Evolutionary conservation across 371 early-diverging fungal species (phyloP), one percentile per base, ranked within the genome.

Genomic region (Blakeslea trispora): DNA sequence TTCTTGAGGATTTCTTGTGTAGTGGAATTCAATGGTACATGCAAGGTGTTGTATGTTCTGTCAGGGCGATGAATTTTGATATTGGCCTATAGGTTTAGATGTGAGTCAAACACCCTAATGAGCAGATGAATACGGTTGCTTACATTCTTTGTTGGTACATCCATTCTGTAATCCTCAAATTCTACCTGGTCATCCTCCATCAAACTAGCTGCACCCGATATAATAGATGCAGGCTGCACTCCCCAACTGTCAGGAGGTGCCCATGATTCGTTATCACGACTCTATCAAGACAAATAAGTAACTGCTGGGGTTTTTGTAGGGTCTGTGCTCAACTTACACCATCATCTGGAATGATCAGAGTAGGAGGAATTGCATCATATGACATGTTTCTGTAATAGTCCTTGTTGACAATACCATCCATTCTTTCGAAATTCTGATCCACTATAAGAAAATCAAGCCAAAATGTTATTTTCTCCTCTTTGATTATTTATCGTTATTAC

Each of bases 181-280:
- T 77, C 77, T 34, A 60, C 51, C 17, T 61, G 49, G 15, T 71
- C 72, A 22, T 83, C 72, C 17, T 49, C 57, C 5, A 61, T 10
- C 7, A 57, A 15, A 34, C 28, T 59, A 8, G 53, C 24, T 40
- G 63, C 14, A 13, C 35, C 53, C 5, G 53, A 43, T 19, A 57
- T 49, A 8, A 65, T 47, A 13, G 64, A 63, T 13, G 60, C 45
- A n/a, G 66, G 62, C 42, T 79, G 72, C 7, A 89, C 86, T 6
- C 81, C 88, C 89, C 89, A 89, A 39, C 86, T 86, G 48, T 89
- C 89, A 35, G 89, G 89, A 21, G 88, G 79, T 8, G 78, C 71
- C 89, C 89, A 89, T 15, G 74, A 62, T 54, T 82, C 87, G 1
- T 75, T 45, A 22, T 63, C 58, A 39, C 37, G 53, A 11, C 50